Percentiles rank a stretch among this genome's conserved stretches.
phyloP scores from a whole-genome alignment of 2,329 filamentous ascomycete genomes.

The Hawksworthiomyces lignivorus region DNA sequence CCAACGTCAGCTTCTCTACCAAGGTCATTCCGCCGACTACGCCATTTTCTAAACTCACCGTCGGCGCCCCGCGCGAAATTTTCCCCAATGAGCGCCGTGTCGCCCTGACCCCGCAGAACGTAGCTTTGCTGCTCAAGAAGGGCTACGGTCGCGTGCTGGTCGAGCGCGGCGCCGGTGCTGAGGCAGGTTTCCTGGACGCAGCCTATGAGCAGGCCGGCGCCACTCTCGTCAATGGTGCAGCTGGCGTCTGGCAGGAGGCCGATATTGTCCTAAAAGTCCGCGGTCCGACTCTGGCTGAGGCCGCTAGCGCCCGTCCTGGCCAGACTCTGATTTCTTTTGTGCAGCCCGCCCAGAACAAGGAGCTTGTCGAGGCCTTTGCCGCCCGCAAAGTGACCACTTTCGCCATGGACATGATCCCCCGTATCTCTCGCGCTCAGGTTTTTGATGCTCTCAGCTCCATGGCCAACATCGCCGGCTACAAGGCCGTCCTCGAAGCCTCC shows the following conservation, averaged over 20 bases:
- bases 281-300: slow-evolving; percentile 62
- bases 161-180: slow-evolving; percentile 70
- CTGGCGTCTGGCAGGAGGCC: slow-evolving; percentile 63
- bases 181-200: slow-evolving; percentile 69
- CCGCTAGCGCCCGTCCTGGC: slow-evolving; percentile 57
- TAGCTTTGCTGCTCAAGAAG: slow-evolving; percentile 74
- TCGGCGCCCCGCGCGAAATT: slow-evolving; percentile 75
- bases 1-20: slow-evolving; percentile 30
- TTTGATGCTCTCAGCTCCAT: slow-evolving; percentile 87
- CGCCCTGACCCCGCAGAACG: slow-evolving; percentile 77
- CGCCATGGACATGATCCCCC: slow-evolving; percentile 88
- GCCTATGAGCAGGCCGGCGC: slow-evolving; percentile 74
- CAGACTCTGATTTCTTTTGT: slow-evolving; percentile 76
- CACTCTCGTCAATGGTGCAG: slow-evolving; percentile 57
- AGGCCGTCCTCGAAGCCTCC: slow-evolving; percentile 81
- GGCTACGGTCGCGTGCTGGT: slow-evolving; percentile 71
- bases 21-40: slow-evolving; percentile 35
- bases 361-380: slow-evolving; percentile 65
- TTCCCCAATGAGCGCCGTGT: slow-evolving; percentile 74
- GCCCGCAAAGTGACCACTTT: slow-evolving; percentile 66
- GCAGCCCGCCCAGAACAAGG: slow-evolving; percentile 73
- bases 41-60: slow-evolving; percentile 64
- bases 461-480: slow-evolving; percentile 93
- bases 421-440: slow-evolving; percentile 80
- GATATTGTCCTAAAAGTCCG: slow-evolving; percentile 83